Evolutionary conservation across 257 asterid genomes (phyloP).

Genomic region (Anisodus tanguticus): DNA sequence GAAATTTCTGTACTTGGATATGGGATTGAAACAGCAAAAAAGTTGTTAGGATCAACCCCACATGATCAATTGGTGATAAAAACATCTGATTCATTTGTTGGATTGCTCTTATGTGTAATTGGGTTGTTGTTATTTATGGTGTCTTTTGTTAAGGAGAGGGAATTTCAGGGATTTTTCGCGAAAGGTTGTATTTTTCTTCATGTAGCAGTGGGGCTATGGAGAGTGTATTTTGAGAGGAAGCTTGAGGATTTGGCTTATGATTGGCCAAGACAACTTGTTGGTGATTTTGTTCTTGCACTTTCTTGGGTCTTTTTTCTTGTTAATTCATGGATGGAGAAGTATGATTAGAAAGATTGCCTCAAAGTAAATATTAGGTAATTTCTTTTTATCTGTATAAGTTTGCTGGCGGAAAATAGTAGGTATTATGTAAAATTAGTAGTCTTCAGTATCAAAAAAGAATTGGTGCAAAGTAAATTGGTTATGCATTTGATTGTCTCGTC

Average conservation of each 20-base stretch:
- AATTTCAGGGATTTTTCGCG: constrained; percentile 67
- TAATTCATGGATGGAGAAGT: constrained; percentile 69
- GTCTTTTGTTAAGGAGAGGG: constrained; percentile 66
- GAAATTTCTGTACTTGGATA: constrained; percentile 61
- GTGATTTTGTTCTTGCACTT: constrained; percentile 65
- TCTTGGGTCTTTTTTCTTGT: constrained; percentile 74
- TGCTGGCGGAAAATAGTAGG: too few relatives aligned
- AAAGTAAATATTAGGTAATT: too few relatives aligned
- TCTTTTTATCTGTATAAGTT: too few relatives aligned
- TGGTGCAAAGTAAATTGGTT: too few relatives aligned
- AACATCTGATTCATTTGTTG: constrained; percentile 61
- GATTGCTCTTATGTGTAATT: constrained; percentile 59
- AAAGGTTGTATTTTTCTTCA: constrained; percentile 63
- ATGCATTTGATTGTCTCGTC: too few relatives aligned
- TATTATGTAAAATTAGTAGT: too few relatives aligned
- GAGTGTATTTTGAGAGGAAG: constrained; percentile 67
- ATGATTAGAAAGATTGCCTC: constrained; percentile 42
- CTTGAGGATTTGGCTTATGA: constrained; percentile 65
- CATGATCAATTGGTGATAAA: constrained; percentile 57
- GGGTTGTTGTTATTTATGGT: constrained; percentile 66
- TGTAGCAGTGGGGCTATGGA: constrained; percentile 65
- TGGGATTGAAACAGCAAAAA: constrained; percentile 54
- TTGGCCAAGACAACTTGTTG: constrained; percentile 70
- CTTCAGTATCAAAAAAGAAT: too few relatives aligned
- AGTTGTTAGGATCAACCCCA: constrained; percentile 63